phyloP scores from a whole-genome alignment of 352 stramenopile genomes.

The Phytophthora citrophthora region DNA sequence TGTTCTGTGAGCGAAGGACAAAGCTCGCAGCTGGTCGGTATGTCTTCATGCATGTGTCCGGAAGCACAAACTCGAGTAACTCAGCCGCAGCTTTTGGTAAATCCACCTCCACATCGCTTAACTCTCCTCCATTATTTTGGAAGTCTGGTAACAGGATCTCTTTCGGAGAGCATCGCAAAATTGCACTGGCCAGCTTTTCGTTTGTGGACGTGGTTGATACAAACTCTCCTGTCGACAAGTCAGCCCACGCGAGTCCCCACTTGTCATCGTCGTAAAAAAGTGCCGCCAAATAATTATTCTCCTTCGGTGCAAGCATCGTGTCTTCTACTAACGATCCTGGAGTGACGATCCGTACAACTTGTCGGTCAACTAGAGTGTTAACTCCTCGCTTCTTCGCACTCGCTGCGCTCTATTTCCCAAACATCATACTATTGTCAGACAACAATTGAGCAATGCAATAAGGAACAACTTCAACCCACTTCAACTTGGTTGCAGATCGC shows the following conservation, averaged over 20 bases:
- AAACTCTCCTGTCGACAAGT: conserved; percentile 84
- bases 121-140: not conserved
- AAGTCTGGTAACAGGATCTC: conserved; percentile 69
- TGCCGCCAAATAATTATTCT: conserved; percentile 83
- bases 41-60: conserved; percentile 66
- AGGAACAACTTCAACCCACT: conserved; percentile 27
- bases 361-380: conserved; percentile 71
- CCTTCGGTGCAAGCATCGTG: conserved; percentile 73
- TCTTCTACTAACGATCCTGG: conserved; percentile 80
- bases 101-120: not conserved
- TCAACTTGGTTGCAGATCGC: conserved; percentile 86
- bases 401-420: conserved; percentile 44
- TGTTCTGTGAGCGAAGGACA: not conserved
- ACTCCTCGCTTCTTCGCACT: conserved; percentile 59
- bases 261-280: conserved; percentile 41
- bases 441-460: not conserved
- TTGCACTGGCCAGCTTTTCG: conserved; percentile 64
- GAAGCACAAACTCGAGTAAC: conserved; percentile 50
- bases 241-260: conserved; percentile 75
- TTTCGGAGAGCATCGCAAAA: conserved; percentile 69
- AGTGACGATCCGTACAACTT: conserved; percentile 81
- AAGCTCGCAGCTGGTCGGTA: conserved; percentile 50
- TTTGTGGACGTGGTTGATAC: conserved; percentile 60
- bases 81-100: conserved; percentile 27
- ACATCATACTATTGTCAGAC: not conserved